These are phyloP conservation scores for Coriaria nepalensis DNA, from an alignment of 306 rosid species.

Conservation along the genomic window DNA sequence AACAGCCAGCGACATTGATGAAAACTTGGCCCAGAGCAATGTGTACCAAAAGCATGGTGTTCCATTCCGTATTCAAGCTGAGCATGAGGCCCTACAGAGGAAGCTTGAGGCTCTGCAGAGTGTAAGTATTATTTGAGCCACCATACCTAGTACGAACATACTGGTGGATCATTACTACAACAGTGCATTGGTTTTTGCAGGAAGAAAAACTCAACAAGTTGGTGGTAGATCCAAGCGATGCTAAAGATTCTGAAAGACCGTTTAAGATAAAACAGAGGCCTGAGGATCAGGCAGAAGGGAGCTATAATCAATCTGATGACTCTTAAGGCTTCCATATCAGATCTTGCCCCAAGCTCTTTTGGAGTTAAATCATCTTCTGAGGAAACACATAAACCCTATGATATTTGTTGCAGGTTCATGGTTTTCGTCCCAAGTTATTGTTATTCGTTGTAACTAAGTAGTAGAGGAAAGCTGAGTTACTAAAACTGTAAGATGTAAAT, in stretches of 20 bases:
- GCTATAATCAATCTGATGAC: slow-evolving; percentile 29
- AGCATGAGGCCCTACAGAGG: slow-evolving; percentile 81
- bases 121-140: slow-evolving; percentile 31
- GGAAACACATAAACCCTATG: slow-evolving; percentile 28
- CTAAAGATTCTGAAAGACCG: slow-evolving; percentile 53
- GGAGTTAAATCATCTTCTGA: slow-evolving; percentile 29
- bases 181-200: slow-evolving; percentile 35
- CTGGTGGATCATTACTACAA: too few species aligned
- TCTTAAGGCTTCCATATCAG: slow-evolving; percentile 23
- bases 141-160: too few species aligned
- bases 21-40: slow-evolving; percentile 74
- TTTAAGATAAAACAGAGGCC: slow-evolving; percentile 35
- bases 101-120: slow-evolving; percentile 70
- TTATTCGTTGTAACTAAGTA: too few species aligned
- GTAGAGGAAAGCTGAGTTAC: too few species aligned
- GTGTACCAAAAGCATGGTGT: slow-evolving; percentile 84
- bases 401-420: too few species aligned
- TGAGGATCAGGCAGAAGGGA: slow-evolving; percentile 36
- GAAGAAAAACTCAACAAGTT: slow-evolving; percentile 51
- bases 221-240: slow-evolving; percentile 42
- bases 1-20: slow-evolving; percentile 68
- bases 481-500: too few species aligned
- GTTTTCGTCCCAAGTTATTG: too few species aligned
- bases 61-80: slow-evolving; percentile 90
- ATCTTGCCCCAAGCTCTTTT: slow-evolving; percentile 26